phyloP scores from a whole-genome alignment of 2,329 filamentous ascomycete genomes.

The Huntiella savannae region DNA sequence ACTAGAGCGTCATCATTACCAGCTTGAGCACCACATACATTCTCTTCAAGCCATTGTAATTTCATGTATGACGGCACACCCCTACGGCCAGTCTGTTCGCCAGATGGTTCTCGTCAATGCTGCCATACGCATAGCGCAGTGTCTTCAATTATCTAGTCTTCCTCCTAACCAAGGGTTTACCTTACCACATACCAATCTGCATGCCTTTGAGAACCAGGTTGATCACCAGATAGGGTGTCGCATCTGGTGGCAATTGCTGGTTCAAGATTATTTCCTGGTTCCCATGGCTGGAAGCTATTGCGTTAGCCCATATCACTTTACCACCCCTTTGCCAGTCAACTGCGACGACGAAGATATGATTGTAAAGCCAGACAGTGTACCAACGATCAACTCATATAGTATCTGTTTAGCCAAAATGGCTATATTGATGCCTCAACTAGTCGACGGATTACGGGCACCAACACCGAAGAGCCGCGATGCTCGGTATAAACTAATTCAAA shows the following conservation, averaged over 20 bases:
- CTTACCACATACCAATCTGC: background rate
- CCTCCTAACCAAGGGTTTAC: background rate
- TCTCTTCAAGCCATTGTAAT: conserved; percentile 10
- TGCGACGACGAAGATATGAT: conserved; percentile 10
- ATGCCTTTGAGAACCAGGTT: background rate
- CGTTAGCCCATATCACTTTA: conserved; percentile 9
- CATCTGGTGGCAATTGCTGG: conserved; percentile 11
- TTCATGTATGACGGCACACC: conserved; percentile 11
- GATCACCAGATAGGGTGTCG: conserved; percentile 4
- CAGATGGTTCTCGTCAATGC: conserved; percentile 10
- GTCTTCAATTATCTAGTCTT: conserved; percentile 4
- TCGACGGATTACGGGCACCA: conserved; percentile 8
- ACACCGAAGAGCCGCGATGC: conserved; percentile 5
- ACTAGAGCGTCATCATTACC: conserved; percentile 5
- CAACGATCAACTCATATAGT: conserved; percentile 10
- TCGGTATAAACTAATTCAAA: conserved; percentile 6
- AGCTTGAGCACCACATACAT: conserved; percentile 3
- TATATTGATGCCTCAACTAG: conserved; percentile 8
- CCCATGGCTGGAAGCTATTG: conserved; percentile 11
- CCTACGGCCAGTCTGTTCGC: conserved; percentile 8
- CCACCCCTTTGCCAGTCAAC: conserved; percentile 10
- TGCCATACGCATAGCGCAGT: conserved; percentile 9
- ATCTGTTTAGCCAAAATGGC: conserved; percentile 10
- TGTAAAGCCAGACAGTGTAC: conserved; percentile 4
- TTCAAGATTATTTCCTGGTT: conserved; percentile 11